Conservation (phyloP, 768 basidiomycete species). For the Boletus edulis region DNA sequence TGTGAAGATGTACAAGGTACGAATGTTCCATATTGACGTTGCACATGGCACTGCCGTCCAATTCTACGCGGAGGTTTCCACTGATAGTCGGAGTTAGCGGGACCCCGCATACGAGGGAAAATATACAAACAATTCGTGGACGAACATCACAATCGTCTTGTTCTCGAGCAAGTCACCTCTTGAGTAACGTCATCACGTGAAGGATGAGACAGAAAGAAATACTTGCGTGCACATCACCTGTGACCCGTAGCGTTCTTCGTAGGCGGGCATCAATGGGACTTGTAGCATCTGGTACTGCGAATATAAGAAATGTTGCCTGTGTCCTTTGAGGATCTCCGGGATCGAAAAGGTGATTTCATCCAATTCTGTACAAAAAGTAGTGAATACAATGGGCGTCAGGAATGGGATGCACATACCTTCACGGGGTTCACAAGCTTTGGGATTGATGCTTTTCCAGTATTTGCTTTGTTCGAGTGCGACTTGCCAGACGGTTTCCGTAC, state of each 20-base stretch:
- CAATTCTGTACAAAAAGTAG: constrained; percentile 41
- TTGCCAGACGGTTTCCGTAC: constrained; percentile 86
- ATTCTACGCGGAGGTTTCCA: constrained; percentile 83
- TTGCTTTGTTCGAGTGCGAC: constrained; percentile 86
- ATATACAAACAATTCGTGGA: constrained; percentile 87
- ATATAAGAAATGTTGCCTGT: constrained; percentile 83
- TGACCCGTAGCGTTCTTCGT: constrained; percentile 71
- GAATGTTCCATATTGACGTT: constrained; percentile 79
- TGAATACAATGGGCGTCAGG: neutral
- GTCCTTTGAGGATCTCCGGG: constrained; percentile 84
- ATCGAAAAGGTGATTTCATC: constrained; percentile 64
- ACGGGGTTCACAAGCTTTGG: constrained; percentile 76
- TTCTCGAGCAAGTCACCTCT: constrained; percentile 80
- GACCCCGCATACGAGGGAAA: neutral
- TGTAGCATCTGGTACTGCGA: constrained; percentile 75
- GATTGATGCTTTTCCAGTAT: constrained; percentile 87
- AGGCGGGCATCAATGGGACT: constrained; percentile 70
- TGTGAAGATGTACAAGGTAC: constrained; percentile 60
- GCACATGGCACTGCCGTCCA: constrained; percentile 69
- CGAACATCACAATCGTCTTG: constrained; percentile 77
- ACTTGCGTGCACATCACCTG: constrained; percentile 90
- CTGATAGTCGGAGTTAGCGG: constrained; percentile 38
- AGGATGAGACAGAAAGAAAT: neutral
- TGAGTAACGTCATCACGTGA: constrained; percentile 1
- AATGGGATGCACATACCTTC: constrained; percentile 51